A percentile compares a stretch with the other conserved stretches of the same genome.
These are phyloP conservation scores for Ehretia macrophylla DNA, from an alignment of 257 asterid genomes.

Conservation along the genomic window DNA sequence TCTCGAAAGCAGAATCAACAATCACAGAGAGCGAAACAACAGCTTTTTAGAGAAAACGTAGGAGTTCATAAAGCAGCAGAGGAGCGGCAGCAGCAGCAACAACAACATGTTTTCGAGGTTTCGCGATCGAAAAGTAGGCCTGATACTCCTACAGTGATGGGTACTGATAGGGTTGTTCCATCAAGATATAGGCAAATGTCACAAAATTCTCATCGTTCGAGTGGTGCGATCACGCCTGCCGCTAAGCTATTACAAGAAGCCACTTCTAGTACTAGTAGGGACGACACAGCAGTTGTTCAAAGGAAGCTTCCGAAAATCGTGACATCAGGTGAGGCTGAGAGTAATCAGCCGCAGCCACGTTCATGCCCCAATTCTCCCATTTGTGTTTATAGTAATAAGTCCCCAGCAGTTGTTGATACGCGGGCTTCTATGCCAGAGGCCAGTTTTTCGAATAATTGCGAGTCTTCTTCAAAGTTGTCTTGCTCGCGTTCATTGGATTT, in stretches of 20 bases:
- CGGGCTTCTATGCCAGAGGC: constrained; percentile 55
- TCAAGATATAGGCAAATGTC: constrained; percentile 55
- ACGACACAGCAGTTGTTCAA: constrained; percentile 21
- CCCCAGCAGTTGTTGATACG: constrained; percentile 23
- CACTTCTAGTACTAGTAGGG: constrained; percentile 27
- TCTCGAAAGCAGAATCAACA: background rate
- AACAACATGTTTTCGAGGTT: constrained; percentile 20
- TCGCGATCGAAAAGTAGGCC: constrained; percentile 31
- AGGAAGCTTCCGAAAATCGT: constrained; percentile 37
- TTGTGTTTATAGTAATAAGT: constrained; percentile 26
- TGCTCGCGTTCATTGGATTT: constrained; percentile 56
- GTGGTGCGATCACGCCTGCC: constrained; percentile 47
- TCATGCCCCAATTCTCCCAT: constrained; percentile 64
- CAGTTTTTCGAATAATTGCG: constrained; percentile 35
- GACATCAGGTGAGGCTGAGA: constrained; percentile 19
- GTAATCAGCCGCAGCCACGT: constrained; percentile 28
- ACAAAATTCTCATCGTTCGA: constrained; percentile 31
- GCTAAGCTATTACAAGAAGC: constrained; percentile 65
- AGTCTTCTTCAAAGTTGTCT: constrained; percentile 15
- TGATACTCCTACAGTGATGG: constrained; percentile 48
- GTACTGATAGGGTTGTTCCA: constrained; percentile 48
- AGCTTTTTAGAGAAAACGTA: background rate
- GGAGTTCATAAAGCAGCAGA: background rate
- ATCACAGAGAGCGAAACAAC: background rate
- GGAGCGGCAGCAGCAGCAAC: constrained; percentile 8